These are phyloP conservation scores for Carpinus viminea DNA, from an alignment of 306 rosid genomes.

Conservation along the genomic window DNA sequence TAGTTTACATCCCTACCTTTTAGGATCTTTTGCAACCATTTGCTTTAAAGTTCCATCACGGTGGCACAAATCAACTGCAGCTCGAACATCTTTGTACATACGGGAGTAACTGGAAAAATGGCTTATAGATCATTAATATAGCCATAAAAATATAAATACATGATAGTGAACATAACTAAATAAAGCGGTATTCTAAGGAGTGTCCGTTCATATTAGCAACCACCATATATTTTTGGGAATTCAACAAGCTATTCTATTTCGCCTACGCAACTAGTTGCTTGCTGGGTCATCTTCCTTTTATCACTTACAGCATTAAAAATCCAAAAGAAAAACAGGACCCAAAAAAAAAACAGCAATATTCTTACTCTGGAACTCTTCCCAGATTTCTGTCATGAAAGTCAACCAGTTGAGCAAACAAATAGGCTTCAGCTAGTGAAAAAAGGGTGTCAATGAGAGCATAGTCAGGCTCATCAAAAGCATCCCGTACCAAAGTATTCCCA, in stretches of 20 bases:
- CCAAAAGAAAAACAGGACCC: background rate
- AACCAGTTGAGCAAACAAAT: conserved; percentile 93
- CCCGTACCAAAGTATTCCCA: conserved; percentile 81
- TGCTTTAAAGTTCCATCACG: conserved; percentile 98
- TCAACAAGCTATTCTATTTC: too few relatives aligned
- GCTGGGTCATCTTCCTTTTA: too few relatives aligned
- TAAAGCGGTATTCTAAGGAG: background rate
- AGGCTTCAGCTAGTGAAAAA: conserved; percentile 93
- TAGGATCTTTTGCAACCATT: conserved; percentile 92
- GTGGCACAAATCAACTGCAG: conserved; percentile 97
- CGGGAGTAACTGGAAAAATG: conserved; percentile 66
- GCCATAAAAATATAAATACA: background rate
- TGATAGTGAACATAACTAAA: conserved; percentile 8
- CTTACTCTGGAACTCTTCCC: conserved; percentile 75
- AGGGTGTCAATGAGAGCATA: conserved; percentile 94
- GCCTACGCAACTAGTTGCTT: too few relatives aligned
- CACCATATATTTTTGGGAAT: too few relatives aligned
- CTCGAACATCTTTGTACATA: conserved; percentile 96
- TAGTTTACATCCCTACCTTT: conserved; percentile 51
- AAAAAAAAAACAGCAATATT: conserved; percentile 21
- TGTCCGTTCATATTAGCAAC: background rate
- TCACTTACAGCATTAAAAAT: background rate
- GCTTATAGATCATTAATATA: conserved; percentile 2
- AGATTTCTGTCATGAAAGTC: conserved; percentile 73
- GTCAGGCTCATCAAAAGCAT: conserved; percentile 95